phyloP scores from a whole-genome alignment of 2,329 filamentous ascomycete species.

The Fusarium equiseti region DNA sequence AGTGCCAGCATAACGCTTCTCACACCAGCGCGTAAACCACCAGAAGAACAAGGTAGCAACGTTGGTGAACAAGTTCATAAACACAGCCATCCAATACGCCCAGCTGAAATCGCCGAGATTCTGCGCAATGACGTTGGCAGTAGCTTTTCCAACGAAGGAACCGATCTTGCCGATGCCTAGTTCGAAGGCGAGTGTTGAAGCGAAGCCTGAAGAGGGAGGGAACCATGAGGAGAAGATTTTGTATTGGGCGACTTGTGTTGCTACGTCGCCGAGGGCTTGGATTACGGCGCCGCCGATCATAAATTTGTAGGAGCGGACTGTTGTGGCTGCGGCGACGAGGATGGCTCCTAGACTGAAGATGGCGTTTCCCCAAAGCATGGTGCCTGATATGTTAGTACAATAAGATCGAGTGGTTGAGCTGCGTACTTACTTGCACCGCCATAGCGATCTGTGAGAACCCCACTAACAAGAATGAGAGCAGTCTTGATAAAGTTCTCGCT shows the following conservation, averaged over 20 bases:
- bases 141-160: conserved; percentile 69
- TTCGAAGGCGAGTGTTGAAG: conserved; percentile 70
- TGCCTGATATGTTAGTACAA: conserved; percentile 47
- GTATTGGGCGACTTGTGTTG: conserved; percentile 73
- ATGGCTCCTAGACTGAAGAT: conserved; percentile 70
- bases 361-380: conserved; percentile 72
- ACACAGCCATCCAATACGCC: conserved; percentile 72
- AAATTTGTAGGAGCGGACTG: conserved; percentile 67
- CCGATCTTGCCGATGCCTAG: conserved; percentile 72
- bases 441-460: conserved; percentile 68
- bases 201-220: conserved; percentile 70
- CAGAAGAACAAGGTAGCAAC: conserved; percentile 65
- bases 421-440: conserved; percentile 63
- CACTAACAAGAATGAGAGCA: conserved; percentile 65
- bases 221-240: conserved; percentile 76
- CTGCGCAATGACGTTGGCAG: conserved; percentile 69
- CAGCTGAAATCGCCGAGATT: conserved; percentile 71
- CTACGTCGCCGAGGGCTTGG: conserved; percentile 70
- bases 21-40: conserved; percentile 65
- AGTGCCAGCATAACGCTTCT: conserved; percentile 60
- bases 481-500: conserved; percentile 74
- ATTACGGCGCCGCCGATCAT: conserved; percentile 70
- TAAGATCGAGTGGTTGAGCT: too few relatives aligned
- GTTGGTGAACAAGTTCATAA: conserved; percentile 75
- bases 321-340: conserved; percentile 68